These are phyloP conservation scores for Cymbopogon flexuosus DNA, from an alignment of 202 grass and related monocot species.

Conservation along the genomic window DNA sequence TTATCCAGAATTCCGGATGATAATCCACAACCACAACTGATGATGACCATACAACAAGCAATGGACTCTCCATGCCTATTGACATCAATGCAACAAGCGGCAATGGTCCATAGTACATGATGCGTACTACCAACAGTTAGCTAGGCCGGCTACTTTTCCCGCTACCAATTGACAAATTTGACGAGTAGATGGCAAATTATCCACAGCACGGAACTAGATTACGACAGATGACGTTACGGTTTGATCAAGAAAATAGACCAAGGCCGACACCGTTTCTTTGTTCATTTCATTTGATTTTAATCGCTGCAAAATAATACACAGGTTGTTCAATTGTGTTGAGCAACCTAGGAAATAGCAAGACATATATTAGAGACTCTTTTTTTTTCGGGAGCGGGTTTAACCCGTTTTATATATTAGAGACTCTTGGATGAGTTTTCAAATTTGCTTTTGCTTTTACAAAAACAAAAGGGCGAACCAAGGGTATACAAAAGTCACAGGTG, in stretches of 20 bases:
- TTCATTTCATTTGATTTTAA: background rate
- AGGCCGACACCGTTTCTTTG: background rate
- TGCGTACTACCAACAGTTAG: background rate
- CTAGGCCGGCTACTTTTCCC: background rate
- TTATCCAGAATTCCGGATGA: background rate
- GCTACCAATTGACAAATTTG: background rate
- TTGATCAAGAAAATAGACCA: background rate
- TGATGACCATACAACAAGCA: background rate
- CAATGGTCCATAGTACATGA: background rate
- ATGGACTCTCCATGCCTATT: background rate
- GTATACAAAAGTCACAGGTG: too few relatives aligned
- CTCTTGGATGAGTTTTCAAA: too few relatives aligned
- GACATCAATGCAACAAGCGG: background rate
- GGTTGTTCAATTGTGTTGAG: background rate
- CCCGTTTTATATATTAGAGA: too few relatives aligned
- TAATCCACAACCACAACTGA: slow-evolving; percentile 8
- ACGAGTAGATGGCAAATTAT: background rate
- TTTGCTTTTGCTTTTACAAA: too few relatives aligned
- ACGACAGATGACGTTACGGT: background rate
- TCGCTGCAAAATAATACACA: background rate
- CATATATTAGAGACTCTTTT: too few relatives aligned
- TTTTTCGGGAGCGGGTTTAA: too few relatives aligned
- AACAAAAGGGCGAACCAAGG: too few relatives aligned
- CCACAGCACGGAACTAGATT: background rate
- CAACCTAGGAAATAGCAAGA: too few relatives aligned